Conservation (phyloP, 2,329 filamentous ascomycete species). For the Reticulascus tulasneorum region DNA sequence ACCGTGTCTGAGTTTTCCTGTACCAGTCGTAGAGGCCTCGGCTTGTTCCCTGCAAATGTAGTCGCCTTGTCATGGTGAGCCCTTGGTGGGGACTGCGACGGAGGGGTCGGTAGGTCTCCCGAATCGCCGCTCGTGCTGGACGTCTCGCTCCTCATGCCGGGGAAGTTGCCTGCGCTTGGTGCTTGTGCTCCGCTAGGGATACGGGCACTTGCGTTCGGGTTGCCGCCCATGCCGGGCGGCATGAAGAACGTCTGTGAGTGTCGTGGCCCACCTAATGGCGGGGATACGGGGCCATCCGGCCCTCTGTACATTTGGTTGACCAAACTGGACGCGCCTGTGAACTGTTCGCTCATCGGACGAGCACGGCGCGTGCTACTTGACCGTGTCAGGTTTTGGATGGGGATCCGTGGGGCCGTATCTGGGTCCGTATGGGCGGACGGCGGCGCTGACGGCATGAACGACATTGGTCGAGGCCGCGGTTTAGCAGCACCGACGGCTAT, state of each 20-base stretch:
- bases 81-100: slow-evolving; percentile 51
- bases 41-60: slow-evolving; percentile 65
- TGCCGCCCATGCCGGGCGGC: slow-evolving; percentile 44
- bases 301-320: slow-evolving; percentile 90
- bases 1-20: slow-evolving; percentile 64
- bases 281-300: slow-evolving; percentile 59
- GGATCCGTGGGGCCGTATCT: slow-evolving; percentile 71
- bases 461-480: slow-evolving; percentile 52
- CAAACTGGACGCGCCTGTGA: slow-evolving; percentile 61
- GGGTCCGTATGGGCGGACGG: slow-evolving; percentile 57
- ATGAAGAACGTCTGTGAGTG: slow-evolving; percentile 63
- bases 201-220: slow-evolving; percentile 48
- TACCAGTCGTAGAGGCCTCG: slow-evolving; percentile 80
- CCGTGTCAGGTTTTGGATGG: slow-evolving; percentile 56
- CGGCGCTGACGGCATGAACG: slow-evolving; percentile 43
- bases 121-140: slow-evolving; percentile 67
- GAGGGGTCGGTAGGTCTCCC: slow-evolving; percentile 43
- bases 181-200: slow-evolving; percentile 46
- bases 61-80: slow-evolving; percentile 51
- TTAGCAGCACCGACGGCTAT: slow-evolving; percentile 47
- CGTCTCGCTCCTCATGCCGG: slow-evolving; percentile 64
- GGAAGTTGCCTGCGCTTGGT: slow-evolving; percentile 59
- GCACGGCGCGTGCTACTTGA: slow-evolving; percentile 49
- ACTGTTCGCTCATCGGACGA: slow-evolving; percentile 62
- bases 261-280: slow-evolving; percentile 53